Conservation (phyloP, 345 rosid genomes). For the Populus nigra region DNA sequence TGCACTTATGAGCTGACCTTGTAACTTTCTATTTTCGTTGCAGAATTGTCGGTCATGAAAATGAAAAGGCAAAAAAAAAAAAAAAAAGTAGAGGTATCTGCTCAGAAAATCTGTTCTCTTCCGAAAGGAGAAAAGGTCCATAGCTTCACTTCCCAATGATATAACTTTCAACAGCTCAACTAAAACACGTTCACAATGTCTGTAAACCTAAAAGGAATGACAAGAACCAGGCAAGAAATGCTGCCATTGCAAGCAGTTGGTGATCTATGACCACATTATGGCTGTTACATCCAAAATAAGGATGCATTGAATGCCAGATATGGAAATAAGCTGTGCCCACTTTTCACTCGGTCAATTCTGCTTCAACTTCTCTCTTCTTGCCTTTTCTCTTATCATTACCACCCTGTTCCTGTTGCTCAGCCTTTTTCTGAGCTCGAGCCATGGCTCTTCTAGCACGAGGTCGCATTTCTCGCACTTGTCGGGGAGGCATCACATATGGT, state of each 20-base stretch:
- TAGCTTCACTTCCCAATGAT: not conserved
- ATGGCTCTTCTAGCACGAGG: conserved; percentile 93
- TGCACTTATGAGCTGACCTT: too few species aligned
- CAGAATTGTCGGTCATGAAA: too few species aligned
- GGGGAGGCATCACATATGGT: conserved; percentile 74
- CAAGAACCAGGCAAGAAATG: not conserved
- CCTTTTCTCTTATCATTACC: conserved; percentile 45
- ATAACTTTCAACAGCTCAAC: not conserved
- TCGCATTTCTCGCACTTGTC: conserved; percentile 79
- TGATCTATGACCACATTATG: conserved; percentile 3
- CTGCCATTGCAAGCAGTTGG: not conserved
- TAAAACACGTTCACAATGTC: not conserved
- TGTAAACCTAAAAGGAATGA: not conserved
- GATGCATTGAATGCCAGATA: not conserved
- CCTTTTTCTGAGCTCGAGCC: conserved; percentile 85
- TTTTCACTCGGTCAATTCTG: conserved; percentile 22
- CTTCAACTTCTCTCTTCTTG: conserved; percentile 45
- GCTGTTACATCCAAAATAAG: conserved; percentile 15
- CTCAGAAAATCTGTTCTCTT: not conserved
- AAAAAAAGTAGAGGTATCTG: not conserved
- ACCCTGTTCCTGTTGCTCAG: conserved; percentile 56
- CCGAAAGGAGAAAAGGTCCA: not conserved
- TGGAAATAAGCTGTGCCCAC: not conserved
- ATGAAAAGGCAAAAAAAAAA: too few species aligned
- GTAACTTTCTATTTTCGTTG: too few species aligned